Percentiles rank a stretch among this genome's conserved stretches.
phyloP scores from a whole-genome alignment of 2,329 filamentous ascomycete genomes.

The Cladophialophora chaetospira region DNA sequence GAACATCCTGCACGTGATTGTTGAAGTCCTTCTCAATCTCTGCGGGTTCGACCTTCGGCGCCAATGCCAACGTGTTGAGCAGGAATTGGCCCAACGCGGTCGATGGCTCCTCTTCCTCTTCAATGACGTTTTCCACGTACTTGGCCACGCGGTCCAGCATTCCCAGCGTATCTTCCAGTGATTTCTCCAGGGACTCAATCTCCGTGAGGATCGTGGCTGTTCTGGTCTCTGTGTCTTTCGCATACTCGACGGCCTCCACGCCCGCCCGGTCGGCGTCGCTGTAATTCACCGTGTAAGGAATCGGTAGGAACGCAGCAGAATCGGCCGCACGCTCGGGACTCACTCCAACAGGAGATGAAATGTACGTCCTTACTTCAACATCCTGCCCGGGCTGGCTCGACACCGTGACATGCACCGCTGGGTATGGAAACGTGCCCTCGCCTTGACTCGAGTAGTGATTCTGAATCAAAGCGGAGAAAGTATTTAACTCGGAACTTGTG shows the following conservation, averaged over 20 bases:
- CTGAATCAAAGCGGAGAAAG: conserved; percentile 96
- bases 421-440: conserved; percentile 94
- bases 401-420: conserved; percentile 95
- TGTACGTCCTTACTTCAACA: conserved; percentile 90
- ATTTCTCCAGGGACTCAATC: conserved; percentile 83
- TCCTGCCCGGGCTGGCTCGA: conserved; percentile 85
- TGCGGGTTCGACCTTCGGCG: conserved; percentile 87
- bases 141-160: conserved; percentile 89
- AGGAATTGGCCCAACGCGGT: conserved; percentile 93
- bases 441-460: conserved; percentile 99
- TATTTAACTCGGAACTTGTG: conserved; percentile 94
- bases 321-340: conserved; percentile 93
- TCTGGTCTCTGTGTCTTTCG: conserved; percentile 76
- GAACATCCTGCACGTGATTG: conserved; percentile 98
- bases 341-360: conserved; percentile 90
- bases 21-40: conserved; percentile 99
- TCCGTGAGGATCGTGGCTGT: conserved; percentile 76
- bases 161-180: conserved; percentile 81
- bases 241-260: conserved; percentile 80
- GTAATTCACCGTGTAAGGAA: conserved; percentile 92
- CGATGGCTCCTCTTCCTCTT: conserved; percentile 89
- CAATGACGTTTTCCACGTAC: conserved; percentile 90
- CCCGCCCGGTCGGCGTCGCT: conserved; percentile 75
- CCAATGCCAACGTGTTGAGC: conserved; percentile 87
- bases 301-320: conserved; percentile 95